These are phyloP conservation scores for Yarrowia divulgata DNA, from an alignment of 805 yeast species.

Conservation along the genomic window DNA sequence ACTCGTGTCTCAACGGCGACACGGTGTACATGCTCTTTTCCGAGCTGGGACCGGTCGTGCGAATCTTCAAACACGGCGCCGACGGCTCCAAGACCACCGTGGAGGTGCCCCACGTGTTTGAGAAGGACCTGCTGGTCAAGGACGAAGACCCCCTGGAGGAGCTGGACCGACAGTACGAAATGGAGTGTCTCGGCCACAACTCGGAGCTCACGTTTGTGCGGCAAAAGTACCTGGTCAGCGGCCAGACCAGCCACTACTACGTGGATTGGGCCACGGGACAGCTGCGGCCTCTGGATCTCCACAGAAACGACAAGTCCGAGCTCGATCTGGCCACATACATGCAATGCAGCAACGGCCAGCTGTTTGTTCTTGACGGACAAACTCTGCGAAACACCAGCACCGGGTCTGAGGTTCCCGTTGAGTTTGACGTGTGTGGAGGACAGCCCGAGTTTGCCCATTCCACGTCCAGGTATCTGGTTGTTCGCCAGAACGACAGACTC, in stretches of 20 bases:
- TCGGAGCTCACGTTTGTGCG: constrained; percentile 33
- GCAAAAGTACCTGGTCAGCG: constrained; percentile 17
- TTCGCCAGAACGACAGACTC: background rate
- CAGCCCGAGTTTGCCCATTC: constrained; percentile 14
- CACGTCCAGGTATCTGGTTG: background rate
- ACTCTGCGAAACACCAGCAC: background rate
- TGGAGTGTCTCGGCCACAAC: constrained; percentile 27
- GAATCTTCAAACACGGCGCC: background rate
- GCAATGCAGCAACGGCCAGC: constrained; percentile 29
- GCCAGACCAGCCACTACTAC: constrained; percentile 12
- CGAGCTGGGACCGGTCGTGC: constrained; percentile 19
- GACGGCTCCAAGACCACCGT: constrained; percentile 1
- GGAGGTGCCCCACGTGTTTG: constrained; percentile 22
- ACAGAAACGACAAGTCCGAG: constrained; percentile 11
- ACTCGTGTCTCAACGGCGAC: constrained; percentile 29
- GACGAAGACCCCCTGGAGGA: constrained; percentile 27
- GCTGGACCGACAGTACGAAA: constrained; percentile 31
- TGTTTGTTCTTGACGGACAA: constrained; percentile 20
- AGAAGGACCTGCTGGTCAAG: constrained; percentile 23
- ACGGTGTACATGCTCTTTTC: constrained; percentile 32
- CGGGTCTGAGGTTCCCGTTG: background rate
- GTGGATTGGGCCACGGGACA: constrained; percentile 1
- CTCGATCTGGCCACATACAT: constrained; percentile 29
- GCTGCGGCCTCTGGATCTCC: background rate
- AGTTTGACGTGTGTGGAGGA: background rate